Base-by-base conservation (phyloP, 2,329 filamentous ascomycete genomes). In the Fonsecaea pedrosoi region DNA sequence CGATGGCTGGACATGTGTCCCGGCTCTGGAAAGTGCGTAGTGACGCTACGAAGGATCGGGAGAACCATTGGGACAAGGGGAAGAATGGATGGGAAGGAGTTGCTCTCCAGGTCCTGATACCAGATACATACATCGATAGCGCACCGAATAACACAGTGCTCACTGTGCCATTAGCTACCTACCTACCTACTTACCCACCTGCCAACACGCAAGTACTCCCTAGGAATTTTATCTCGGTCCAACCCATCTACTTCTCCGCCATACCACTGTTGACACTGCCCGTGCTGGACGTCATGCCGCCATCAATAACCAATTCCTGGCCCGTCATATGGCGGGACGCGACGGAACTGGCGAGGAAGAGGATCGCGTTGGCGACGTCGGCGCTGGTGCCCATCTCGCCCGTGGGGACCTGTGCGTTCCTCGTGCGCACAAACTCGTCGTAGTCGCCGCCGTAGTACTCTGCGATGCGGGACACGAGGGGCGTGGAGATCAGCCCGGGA, bases 401-500 rank as follows among this genome's bases (percentile, higher is more conserved):
- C 74, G 75, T 76, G 1, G 75, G 77, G 3, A 75, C 74, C 71
- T 88, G 85, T 4, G 75, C 75, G 59, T 87, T 80, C 66, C 86
- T 82, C 68, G 82, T 81, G 64, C 78, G 78, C 56, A 81, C 77
- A 68, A 86, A 87, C 58, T 79, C 82, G 37, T 82, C 82, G 59
- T 83, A 80, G 18, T 82, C 79, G 0, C 78, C 82, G 0, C 74
- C 76, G 3, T 75, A 76, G 71, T 80, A 85, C 32, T 81, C 75
- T 0, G 81, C 80, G 69, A 86, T 63, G 3, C 75, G 76, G 25
- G 75, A 75, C 4, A 82, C 82, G 42, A 84, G 81, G 0, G 84
- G 84, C 21, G 85, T 87, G 60, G 85, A 78, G 72, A 87, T 87
- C 63, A 87, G 72, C 0, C 85, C 85, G 0, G 85, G 85, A 0